Evolutionary conservation across 805 yeast species (phyloP).

Genomic region (Saturnispora mendoncae): DNA sequence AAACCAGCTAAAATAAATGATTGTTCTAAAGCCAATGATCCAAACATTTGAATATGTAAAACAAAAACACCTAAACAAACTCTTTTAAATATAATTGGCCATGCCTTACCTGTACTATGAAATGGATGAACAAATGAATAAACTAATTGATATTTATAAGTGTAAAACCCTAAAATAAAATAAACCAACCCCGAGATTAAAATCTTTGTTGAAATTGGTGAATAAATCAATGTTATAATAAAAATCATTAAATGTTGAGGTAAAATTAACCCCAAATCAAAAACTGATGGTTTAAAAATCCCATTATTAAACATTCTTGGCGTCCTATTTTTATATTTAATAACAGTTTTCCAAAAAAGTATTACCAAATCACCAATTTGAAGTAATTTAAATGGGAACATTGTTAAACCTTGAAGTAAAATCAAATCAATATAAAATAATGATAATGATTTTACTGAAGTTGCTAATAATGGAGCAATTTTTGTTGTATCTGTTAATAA

Average conservation of each 20-base stretch:
- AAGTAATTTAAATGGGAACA: constrained; percentile 49
- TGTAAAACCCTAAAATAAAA: constrained; percentile 48
- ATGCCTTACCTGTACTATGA: constrained; percentile 57
- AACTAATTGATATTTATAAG: constrained; percentile 52
- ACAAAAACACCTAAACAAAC: constrained; percentile 46
- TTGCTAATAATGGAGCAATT: constrained; percentile 47
- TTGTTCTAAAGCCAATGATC: constrained; percentile 52
- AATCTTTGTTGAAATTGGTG: constrained; percentile 53
- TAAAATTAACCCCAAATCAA: constrained; percentile 51
- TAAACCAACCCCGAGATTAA: constrained; percentile 50
- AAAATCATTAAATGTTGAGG: constrained; percentile 56
- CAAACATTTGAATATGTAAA: constrained; percentile 56
- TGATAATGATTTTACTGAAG: constrained; percentile 42
- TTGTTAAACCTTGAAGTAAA: constrained; percentile 59
- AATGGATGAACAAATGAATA: constrained; percentile 57
- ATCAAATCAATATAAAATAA: constrained; percentile 53
- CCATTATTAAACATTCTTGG: constrained; percentile 44
- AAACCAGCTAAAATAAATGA: constrained; percentile 42
- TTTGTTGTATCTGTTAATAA: constrained; percentile 50
- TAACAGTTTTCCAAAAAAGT: constrained; percentile 34
- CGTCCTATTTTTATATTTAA: constrained; percentile 32
- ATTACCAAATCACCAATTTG: constrained; percentile 47
- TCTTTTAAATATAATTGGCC: constrained; percentile 56
- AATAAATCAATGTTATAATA: constrained; percentile 49
- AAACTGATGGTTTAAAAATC: constrained; percentile 49